These are phyloP conservation scores for Penicillium riverlandense DNA, from an alignment of 495 filamentous ascomycete species.

Conservation along the genomic window DNA sequence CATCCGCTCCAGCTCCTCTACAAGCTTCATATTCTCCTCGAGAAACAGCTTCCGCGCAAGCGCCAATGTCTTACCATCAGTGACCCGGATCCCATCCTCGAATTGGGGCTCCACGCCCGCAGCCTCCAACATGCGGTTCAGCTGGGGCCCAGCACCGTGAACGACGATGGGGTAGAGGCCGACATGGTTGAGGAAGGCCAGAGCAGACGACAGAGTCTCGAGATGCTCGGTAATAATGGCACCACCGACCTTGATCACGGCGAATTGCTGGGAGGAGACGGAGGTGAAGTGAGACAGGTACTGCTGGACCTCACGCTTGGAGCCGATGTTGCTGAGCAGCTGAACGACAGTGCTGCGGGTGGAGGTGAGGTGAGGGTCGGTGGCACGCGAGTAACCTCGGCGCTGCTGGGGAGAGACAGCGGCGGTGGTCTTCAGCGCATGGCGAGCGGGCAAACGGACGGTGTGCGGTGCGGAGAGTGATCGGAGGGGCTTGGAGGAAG, in stretches of 20 bases:
- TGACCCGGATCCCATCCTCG: constrained; percentile 93
- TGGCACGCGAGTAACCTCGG: constrained; percentile 40
- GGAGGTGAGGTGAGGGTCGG: constrained; percentile 42
- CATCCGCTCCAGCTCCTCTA: constrained; percentile 83
- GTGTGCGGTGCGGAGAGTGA: constrained; percentile 39
- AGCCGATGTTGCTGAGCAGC: constrained; percentile 90
- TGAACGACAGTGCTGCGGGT: constrained; percentile 90
- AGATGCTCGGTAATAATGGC: constrained; percentile 95
- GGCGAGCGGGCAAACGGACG: constrained; percentile 18
- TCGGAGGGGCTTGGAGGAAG: constrained; percentile 40
- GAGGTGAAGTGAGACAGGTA: constrained; percentile 98
- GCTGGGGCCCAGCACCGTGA: constrained; percentile 91
- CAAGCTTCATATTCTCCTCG: constrained; percentile 92
- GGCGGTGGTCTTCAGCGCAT: no score
- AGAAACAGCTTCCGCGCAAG: constrained; percentile 88
- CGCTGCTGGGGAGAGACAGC: constrained; percentile 5
- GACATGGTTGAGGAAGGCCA: constrained; percentile 92
- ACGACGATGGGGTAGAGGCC: constrained; percentile 95
- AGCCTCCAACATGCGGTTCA: constrained; percentile 87
- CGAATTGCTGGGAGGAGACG: constrained; percentile 95
- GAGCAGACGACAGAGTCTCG: constrained; percentile 76
- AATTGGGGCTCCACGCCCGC: constrained; percentile 94
- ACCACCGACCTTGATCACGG: constrained; percentile 97
- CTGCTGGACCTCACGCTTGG: constrained; percentile 95
- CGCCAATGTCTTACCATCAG: constrained; percentile 89